These are phyloP conservation scores for Medicago ruthenica DNA, from an alignment of 306 rosid genomes.

Conservation along the genomic window DNA sequence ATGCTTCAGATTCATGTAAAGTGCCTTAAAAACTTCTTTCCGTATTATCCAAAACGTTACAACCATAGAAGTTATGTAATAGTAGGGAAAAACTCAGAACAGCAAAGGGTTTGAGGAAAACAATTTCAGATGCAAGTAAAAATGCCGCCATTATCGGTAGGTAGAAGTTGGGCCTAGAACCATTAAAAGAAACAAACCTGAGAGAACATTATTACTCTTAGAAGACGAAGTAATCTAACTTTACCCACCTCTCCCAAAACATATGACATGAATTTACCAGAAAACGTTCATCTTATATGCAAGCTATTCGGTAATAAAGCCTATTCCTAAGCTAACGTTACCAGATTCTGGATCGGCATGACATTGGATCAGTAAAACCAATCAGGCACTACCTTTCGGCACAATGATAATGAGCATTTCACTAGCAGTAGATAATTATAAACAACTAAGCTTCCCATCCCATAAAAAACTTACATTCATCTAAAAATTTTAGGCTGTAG, in stretches of 20 bases:
- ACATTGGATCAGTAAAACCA: constrained; percentile 35
- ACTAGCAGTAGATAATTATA: constrained; percentile 11
- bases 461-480: constrained; percentile 16
- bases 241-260: background rate
- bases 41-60: background rate
- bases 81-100: constrained; percentile 20
- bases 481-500: constrained; percentile 37
- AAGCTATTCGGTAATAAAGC: constrained; percentile 4
- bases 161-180: constrained; percentile 5
- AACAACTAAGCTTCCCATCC: background rate
- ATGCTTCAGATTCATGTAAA: constrained; percentile 26
- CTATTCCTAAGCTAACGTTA: constrained; percentile 21
- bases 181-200: background rate
- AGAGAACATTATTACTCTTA: constrained; percentile 3
- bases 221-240: constrained; percentile 15
- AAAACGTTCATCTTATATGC: constrained; percentile 11
- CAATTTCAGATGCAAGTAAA: background rate
- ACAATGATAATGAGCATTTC: constrained; percentile 41
- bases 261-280: constrained; percentile 1
- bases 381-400: constrained; percentile 47
- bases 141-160: constrained; percentile 13
- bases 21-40: constrained; percentile 13
- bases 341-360: constrained; percentile 35
- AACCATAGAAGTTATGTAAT: constrained; percentile 7
- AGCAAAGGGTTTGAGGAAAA: background rate